Evolutionary conservation across 768 basidiomycete genomes (phyloP), one percentile per base, ranked within the genome.

Genomic region (Tylopilus subfusipes): DNA sequence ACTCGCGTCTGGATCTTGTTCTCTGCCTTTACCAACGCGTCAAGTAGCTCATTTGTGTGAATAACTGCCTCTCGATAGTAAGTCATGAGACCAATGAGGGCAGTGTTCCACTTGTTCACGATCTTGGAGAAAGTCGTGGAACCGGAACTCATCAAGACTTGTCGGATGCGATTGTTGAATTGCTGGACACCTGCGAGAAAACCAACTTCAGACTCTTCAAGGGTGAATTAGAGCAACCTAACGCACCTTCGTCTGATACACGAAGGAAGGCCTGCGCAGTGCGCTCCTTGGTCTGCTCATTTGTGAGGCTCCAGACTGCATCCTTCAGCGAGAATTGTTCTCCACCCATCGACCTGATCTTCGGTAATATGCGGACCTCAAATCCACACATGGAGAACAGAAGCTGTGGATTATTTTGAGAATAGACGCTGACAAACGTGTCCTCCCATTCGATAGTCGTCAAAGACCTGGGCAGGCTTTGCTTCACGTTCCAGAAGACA

Each of bases 371-470:
- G 51, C 97, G 93, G 54, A 99, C 81, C 73, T 99, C 97, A 65
- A 99, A 99, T n/a, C 95, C 93, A 65, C 86, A 92, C 96, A 98
- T 98, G 5, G 95, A 94, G 79, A 98, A 99, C 39, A 99, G 77
- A 25, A 99, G 75, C 63, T 99, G 97, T 24, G 97, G 97, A 72
- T 98, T 99, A 68, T 98, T 90, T 70, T 91, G 90, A 9, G 95
- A 98, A 74, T 91, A 99, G 43, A 98, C 96, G 53, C 93, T 95
- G 61, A 93, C 92, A 64, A 95, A 94, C 0, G 95, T 94, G 67
- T 98, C 94, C 58, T 98, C 96, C 97, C 97, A 98, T 65, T 98
- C 97, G 66, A 99, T 98, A 0, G 97, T 98, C 0, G 97, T 98
- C 58, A 99, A 75, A 16, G 96, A 97, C 45, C 97, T 79, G 0